Conservation (phyloP, 805 yeast genomes). For the Yamadazyma ubonensis region DNA sequence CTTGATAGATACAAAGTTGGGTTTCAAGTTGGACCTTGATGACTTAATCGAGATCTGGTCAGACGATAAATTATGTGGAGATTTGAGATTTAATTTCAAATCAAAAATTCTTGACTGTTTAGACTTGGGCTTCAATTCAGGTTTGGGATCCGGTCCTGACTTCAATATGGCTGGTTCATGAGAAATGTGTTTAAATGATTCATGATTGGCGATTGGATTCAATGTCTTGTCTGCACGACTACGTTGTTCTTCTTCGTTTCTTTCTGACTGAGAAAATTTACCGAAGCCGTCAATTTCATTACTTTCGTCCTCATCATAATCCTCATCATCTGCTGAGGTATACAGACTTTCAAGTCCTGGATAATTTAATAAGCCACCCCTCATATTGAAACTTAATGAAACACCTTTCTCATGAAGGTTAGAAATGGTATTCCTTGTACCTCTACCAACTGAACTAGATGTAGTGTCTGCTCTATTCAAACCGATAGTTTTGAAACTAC, state of each 20-base stretch:
- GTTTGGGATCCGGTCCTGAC: background rate
- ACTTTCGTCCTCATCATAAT: conserved; percentile 1
- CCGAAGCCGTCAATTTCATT: background rate
- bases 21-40: conserved; percentile 43
- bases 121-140: background rate
- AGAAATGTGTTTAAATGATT: background rate
- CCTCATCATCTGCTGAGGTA: conserved; percentile 17
- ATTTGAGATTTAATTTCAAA: conserved; percentile 7
- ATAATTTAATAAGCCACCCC: conserved; percentile 35
- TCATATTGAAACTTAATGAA: conserved; percentile 70
- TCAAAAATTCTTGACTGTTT: conserved; percentile 1
- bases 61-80: conserved; percentile 12
- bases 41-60: conserved; percentile 34
- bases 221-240: no score
- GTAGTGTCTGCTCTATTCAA: conserved; percentile 7
- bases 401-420: conserved; percentile 70
- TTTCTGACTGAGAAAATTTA: no score
- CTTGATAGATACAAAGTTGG: conserved; percentile 69
- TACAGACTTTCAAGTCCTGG: conserved; percentile 20
- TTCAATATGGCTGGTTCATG: background rate
- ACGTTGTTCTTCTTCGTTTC: no score
- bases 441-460: conserved; percentile 14
- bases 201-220: background rate
- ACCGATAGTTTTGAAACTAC: conserved; percentile 11
- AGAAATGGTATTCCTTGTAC: conserved; percentile 53